Evolutionary conservation across 148 eudicot genomes (phyloP), one percentile per base, ranked within the genome.

Genomic region (Arctostaphylos glauca): DNA sequence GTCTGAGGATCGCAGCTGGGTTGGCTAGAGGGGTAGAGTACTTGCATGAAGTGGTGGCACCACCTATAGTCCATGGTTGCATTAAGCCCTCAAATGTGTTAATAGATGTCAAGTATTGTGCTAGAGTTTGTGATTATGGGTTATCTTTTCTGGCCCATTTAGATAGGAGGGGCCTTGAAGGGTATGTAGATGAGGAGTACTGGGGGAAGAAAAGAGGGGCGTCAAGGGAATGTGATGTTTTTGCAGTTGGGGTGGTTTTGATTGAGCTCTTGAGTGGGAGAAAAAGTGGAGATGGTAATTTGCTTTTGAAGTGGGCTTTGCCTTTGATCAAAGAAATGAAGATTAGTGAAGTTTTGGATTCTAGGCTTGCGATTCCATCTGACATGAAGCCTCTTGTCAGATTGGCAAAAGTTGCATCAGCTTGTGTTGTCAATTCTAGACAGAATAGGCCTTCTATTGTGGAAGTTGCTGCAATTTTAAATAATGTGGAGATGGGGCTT

Each of bases 101-200:
- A 52, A 81, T 94, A 16, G 98, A 94, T 86, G 89, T 82, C 48
- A 91, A 93, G 48, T 87, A 89, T 83, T 76, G 88, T 79, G 94
- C 93, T 15, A 92, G 85, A 82, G 44, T 96, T 74, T 82, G 97
- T 85, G 98, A 96, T 59, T 96, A 92, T 86, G 98, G 98, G 80
- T 85, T 96, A 13, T 87, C 91, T 23, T 91, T 92, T 64, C 85
- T 96, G 88, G 90, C 88, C 47, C 85, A 83, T 73, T 88, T 64
- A 59, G 84, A 84, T 54, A 87, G 56, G 87, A 84, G 83, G 79
- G 92, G 95, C 7, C 74, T 91, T 9, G 87, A 86, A 44, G 98
- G 98, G 83, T 96, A 96, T 78, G 98, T 94, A 3, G 98, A 94
- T 73, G 91, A 91, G n/a, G 98, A 94, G 87, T 95, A 86, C 87